Conservation (phyloP, 495 filamentous ascomycete genomes). For the Penicillium flavigenum region DNA sequence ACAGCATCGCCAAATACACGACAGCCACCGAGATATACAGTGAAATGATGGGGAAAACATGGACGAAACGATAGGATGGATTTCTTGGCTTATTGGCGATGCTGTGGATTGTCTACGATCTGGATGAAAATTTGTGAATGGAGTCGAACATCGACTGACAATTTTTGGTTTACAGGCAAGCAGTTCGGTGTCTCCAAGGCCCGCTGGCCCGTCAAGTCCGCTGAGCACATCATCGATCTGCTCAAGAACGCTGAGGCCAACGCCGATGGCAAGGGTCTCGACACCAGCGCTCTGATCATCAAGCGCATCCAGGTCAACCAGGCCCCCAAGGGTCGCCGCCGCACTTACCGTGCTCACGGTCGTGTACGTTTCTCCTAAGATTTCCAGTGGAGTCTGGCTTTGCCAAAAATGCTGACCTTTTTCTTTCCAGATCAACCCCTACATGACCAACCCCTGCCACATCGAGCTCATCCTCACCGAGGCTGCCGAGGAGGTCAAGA, state of each 20-base stretch:
- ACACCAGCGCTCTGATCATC: constrained; percentile 92
- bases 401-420: not conserved
- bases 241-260: constrained; percentile 99
- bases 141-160: constrained; percentile 25
- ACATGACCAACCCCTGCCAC: constrained; percentile 99
- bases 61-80: not conserved
- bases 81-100: constrained; percentile 22
- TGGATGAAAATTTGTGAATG: constrained; percentile 11
- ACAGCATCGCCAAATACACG: constrained; percentile 9
- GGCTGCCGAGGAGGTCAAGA: constrained; percentile 80
- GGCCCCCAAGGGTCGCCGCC: constrained; percentile 94
- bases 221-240: constrained; percentile 93
- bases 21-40: constrained; percentile 8
- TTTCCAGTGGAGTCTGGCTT: no score
- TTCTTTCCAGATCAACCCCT: constrained; percentile 85
- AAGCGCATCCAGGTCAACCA: constrained; percentile 99
- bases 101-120: constrained; percentile 19
- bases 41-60: not conserved
- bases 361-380: constrained; percentile 67
- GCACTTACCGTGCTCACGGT: constrained; percentile 99
- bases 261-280: constrained; percentile 97
- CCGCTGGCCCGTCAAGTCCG: constrained; percentile 98
- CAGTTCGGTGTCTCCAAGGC: constrained; percentile 95
- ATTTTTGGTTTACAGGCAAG: constrained; percentile 69
- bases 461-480: constrained; percentile 99